Evolutionary conservation across 148 eudicot species (phyloP), one percentile per base, ranked within the genome.

Genomic region (Cornus suecica): DNA sequence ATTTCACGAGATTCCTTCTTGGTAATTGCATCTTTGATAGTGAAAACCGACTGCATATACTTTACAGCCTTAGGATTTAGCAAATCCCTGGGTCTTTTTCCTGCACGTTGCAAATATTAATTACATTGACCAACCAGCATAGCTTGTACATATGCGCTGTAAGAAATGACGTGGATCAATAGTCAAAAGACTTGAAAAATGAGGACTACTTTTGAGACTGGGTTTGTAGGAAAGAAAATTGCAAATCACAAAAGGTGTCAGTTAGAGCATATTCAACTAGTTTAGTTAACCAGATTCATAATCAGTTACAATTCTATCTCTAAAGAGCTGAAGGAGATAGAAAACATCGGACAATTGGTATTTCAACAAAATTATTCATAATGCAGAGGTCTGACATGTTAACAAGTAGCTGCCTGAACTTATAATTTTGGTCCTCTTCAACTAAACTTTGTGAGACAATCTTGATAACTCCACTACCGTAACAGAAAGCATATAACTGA

Each of bases 31-130:
- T 95, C 99, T 86, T 95, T 95, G 24, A 93, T 52, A 29, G 97
- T 87, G 78, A 95, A 95, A 61, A 95, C 82, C 25, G 86, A 81
- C 73, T 91, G 97, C 97, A 93, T 90, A 72, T 91, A 88, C 79
- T 90, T 91, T 66, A 92, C 83, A 63, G 97, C 97, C 84, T 94
- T 94, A 1, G 91, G 93, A 48, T 92, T 95, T 25, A 93, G 80
- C 84, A 92, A 74, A 87, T 95, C 97, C 71, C 97, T 83, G 23
- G 99, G 97, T 75, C 91, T 89, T 85, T 95, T 95, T 37, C 97
- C 97, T 92, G 86, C 76, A 78, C 24, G 26, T 8, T 14, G 14
- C 14, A 61, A 41, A n/a, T 63, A 20, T 66, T 67, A n/a, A 58
- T 6, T 58, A 22, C 23, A 58, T 58, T 58, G 62, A 58, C 3